Evolutionary conservation across 1,284 basidiomycete genomes (phyloP).

Genomic region (Athelia sp.): DNA sequence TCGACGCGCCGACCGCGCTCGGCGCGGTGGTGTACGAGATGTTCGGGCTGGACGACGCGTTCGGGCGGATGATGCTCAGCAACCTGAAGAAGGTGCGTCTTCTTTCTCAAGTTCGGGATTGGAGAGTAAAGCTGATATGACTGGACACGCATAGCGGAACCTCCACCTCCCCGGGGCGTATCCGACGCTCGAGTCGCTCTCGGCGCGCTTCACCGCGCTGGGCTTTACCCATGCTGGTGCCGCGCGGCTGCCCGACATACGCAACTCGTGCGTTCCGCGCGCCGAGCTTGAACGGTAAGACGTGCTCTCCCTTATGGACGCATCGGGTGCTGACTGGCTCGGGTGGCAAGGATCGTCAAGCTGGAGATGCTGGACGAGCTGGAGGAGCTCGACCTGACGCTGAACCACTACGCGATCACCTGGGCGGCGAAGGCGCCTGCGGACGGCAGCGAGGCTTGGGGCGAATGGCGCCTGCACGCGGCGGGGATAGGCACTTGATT

Average conservation of each 20-base stretch:
- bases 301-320: not conserved
- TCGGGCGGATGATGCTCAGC: slow-evolving; percentile 83
- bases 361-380: slow-evolving; percentile 88
- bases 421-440: slow-evolving; percentile 54
- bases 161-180: slow-evolving; percentile 76
- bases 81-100: slow-evolving; percentile 65
- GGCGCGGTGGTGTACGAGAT: slow-evolving; percentile 84
- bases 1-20: slow-evolving; percentile 30
- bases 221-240: slow-evolving; percentile 55
- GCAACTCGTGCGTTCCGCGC: slow-evolving; percentile 44
- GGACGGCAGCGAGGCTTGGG: no score
- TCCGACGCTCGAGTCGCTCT: slow-evolving; percentile 50
- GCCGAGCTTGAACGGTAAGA: slow-evolving; percentile 63
- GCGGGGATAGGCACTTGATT: no score
- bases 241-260: slow-evolving; percentile 64
- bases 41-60: slow-evolving; percentile 79
- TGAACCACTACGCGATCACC: slow-evolving; percentile 83
- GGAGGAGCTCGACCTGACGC: slow-evolving; percentile 86
- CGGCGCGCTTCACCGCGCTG: slow-evolving; percentile 53
- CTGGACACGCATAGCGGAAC: no score
- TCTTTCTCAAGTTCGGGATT: slow-evolving; percentile 1
- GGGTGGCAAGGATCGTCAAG: slow-evolving; percentile 62
- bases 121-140: no score
- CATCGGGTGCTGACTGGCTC: slow-evolving; percentile 41
- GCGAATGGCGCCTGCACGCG: no score